Evolutionary conservation across 2,329 filamentous ascomycete species (phyloP), one percentile per base, ranked within the genome.

Genomic region (Diaporthe aspalathi): DNA sequence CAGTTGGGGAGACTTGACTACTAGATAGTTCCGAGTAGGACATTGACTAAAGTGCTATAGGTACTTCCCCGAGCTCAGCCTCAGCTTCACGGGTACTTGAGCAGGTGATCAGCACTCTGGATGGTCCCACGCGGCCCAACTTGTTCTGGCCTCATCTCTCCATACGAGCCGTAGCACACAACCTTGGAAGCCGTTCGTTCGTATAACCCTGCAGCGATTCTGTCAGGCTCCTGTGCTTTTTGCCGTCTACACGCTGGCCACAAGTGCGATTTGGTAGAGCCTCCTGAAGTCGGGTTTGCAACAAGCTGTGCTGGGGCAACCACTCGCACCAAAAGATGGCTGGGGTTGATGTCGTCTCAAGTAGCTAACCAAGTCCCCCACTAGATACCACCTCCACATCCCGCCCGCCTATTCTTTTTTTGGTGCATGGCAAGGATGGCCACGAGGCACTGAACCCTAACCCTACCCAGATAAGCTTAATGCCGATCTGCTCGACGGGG

Each of bases 51-150:
- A 27, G 27, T 20, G 35, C 16, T 27, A 35, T 35, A 35, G 5
- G 32, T n/a, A 20, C 22, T 20, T 12, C 24, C 49, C 49, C 49
- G 49, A 17, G 49, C 3, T 43, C 54, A 43, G 54, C 54, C 16
- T 57, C 35, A 47, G 20, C 20, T 22, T 54, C 11, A 60, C 27
- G 5, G 1, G 54, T 20, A 35, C 5, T n/a, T n/a, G 32, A 5
- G 5, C 32, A 27, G 9, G 24, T 45, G 56, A 62, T 62, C 38
- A 62, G 40, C 56, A 62, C 24, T 62, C 32, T 35, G 56, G 17
- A 24, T n/a, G 40, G 40, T 32, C 11, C 24, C 16, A n/a, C 6
- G 6, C 11, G 27, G 29, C 56, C 54, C 54, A 17, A 29, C n/a
- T 20, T 20, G 38, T 62, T 62, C 17, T 29, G 8, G 40, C 14